Conservation (phyloP, 2,329 filamentous ascomycete species). For the Talaromyces sp. region DNA sequence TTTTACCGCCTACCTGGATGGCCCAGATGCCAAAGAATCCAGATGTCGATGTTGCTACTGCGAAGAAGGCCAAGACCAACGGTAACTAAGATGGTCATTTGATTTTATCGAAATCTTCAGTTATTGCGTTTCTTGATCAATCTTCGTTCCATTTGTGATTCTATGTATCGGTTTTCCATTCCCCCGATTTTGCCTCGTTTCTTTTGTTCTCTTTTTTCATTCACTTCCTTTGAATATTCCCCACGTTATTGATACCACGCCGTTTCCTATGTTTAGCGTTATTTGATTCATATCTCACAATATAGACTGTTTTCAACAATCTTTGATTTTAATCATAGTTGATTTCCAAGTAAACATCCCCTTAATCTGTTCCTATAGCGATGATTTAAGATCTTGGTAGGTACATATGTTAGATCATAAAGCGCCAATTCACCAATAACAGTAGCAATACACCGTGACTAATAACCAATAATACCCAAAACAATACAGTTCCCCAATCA, state of each 20-base stretch:
- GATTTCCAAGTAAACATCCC: neutral
- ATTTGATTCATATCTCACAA: neutral
- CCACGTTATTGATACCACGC: neutral
- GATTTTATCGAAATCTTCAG: neutral
- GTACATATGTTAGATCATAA: neutral
- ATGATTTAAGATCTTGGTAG: neutral
- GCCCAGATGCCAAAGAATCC: slow-evolving; percentile 44
- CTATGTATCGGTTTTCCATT: neutral
- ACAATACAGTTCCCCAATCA: neutral
- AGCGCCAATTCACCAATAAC: neutral
- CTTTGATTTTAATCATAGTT: neutral
- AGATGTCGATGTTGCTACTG: neutral
- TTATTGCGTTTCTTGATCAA: neutral
- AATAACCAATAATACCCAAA: neutral
- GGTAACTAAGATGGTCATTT: neutral
- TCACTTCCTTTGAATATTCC: neutral
- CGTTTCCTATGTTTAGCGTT: neutral
- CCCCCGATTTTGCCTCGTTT: neutral
- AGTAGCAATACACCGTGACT: neutral
- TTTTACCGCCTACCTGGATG: slow-evolving; percentile 70
- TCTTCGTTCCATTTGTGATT: neutral
- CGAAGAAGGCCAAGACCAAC: slow-evolving; percentile 3
- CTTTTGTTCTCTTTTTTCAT: neutral
- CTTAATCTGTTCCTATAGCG: too few relatives aligned
- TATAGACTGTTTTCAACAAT: neutral